Evolutionary conservation across 768 basidiomycete species (phyloP), one percentile per base, ranked within the genome.

Genomic region (Clathrus columnatus): DNA sequence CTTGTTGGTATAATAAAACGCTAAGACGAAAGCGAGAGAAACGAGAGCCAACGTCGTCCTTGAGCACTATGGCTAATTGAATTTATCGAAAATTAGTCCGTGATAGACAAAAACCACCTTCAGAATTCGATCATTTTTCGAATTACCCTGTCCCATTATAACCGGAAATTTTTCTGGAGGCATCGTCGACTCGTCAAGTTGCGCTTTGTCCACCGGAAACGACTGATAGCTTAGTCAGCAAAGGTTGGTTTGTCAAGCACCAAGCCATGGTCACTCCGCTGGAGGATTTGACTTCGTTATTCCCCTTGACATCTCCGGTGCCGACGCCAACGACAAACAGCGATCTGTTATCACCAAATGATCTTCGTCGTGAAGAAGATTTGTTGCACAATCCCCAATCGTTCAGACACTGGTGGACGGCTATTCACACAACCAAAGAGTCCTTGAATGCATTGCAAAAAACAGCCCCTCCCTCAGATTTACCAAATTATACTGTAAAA

Each of bases 361-460:
- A 97, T 68, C 67, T 96, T 28, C 78, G 85, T 61, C 84, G 91
- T 47, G 95, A 96, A 72, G 95, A 98, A 69, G 94, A 98, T 70
- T 79, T 98, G 6, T 73, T 92, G 32, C 80, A 91, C 59, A 97
- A 97, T 68, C 90, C 92, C 8, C 78, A 80, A 30, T 95, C 92
- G 29, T 92, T 95, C 69, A 80, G 90, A 36, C 84, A 89, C 64
- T 98, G 96, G 96, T 89, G 91, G 82, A 73, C 84, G 1, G 89
- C 91, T 60, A 86, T 98, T 61, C 77, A 81, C 61, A 75, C 80
- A 32, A 78, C 89, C 46, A 80, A 80, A 63, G 91, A 94, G 60
- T 75, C 78, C 16, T 81, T 81, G 61, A 67, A 68, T 46, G 67
- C 79, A 5, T 72, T 77, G 48, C 75, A 80, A 60, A 87, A 83